Evolutionary conservation across 1,139 yeast species (phyloP).

Genomic region (Komagataea norvegica): DNA sequence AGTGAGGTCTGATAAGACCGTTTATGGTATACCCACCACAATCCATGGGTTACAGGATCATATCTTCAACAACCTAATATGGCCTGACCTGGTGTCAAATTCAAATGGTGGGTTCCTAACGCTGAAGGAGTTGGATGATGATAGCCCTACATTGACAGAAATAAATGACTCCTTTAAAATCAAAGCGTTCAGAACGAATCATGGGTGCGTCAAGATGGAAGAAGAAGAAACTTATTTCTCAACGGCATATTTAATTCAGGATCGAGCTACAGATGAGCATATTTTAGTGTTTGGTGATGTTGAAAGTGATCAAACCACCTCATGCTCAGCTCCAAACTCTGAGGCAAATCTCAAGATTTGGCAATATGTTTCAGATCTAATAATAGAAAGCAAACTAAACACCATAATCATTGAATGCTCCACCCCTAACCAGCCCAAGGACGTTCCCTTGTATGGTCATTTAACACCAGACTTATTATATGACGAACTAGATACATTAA

Average conservation of each 20-base stretch:
- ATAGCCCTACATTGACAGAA: slow-evolving; percentile 6
- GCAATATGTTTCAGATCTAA: slow-evolving; percentile 47
- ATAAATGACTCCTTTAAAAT: slow-evolving; percentile 23
- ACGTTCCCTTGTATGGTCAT: slow-evolving; percentile 65
- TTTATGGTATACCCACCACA: slow-evolving; percentile 55
- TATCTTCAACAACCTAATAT: slow-evolving; percentile 67
- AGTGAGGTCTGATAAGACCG: slow-evolving; percentile 32
- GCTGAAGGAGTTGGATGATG: slow-evolving; percentile 21
- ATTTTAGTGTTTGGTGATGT: slow-evolving; percentile 75
- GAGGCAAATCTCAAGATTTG: slow-evolving; percentile 50
- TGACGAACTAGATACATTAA: slow-evolving; percentile 47
- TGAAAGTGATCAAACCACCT: slow-evolving; percentile 57
- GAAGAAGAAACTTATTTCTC: slow-evolving; percentile 30
- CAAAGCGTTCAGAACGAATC: slow-evolving; percentile 30
- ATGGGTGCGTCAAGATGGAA: slow-evolving; percentile 29
- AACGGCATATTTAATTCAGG: slow-evolving; percentile 50
- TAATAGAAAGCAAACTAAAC: slow-evolving; percentile 37
- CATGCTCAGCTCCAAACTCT: slow-evolving; percentile 9
- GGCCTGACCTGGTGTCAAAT: slow-evolving; percentile 56
- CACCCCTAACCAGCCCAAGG: slow-evolving; percentile 43
- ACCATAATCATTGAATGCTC: slow-evolving; percentile 79
- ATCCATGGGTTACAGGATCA: slow-evolving; percentile 47
- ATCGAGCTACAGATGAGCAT: slow-evolving; percentile 31
- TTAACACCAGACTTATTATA: slow-evolving; percentile 63
- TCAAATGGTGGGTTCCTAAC: slow-evolving; percentile 24